Base-by-base conservation (phyloP, 2,329 filamentous ascomycete species). In the Chrysosporium queenslandicum region DNA sequence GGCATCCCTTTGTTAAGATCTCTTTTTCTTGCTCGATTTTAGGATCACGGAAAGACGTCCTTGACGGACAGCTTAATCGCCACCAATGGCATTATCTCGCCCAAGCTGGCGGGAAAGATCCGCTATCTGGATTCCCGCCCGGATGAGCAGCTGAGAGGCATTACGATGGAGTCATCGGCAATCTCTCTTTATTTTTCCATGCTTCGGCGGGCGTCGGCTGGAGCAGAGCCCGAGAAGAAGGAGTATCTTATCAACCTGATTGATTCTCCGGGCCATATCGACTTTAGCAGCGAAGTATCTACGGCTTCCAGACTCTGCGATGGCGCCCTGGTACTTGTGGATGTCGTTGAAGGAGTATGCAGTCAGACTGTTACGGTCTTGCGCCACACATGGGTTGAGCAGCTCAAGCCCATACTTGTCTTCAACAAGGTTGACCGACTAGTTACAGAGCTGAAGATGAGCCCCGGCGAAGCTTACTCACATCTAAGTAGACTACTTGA, bases 131-230 rank as follows among this genome's bases (percentile, higher is more conserved):
- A 98, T 72, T 97, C 92, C 20, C 79, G 92, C 40, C 91, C 91
- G 1, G 92, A 98, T 70, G 92, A 98, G 69, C 92, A 98, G 71
- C 79, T 87, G 14, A 85, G 92, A 58, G 92, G 92, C 53, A 98
- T 98, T 65, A 98, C 92, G n/a, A 98, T 98, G 92, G 92, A 98
- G 69, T 97, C 92, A 0, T 97, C 91, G 4, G 92, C 92, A 56
- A 98, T 98, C 58, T 97, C 92, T 0, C 76, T 98, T 30, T 94
- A 86, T 71, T 98, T 98, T 68, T 94, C 90, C 32, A 87, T 97
- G 78, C 74, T 94, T 50, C 80, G 90, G 59, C 81, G 87, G 59
- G 74, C 80, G 34, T 75, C 79, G 1, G 83, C 85, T 1, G 83
- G 88, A 14, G 80, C 80, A 4, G 65, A 75, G 12, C 84, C 87